Evolutionary conservation across 108 stramenopile genomes (phyloP), one percentile per base, ranked within the genome.

Genomic region (Skeletonema costatum): DNA sequence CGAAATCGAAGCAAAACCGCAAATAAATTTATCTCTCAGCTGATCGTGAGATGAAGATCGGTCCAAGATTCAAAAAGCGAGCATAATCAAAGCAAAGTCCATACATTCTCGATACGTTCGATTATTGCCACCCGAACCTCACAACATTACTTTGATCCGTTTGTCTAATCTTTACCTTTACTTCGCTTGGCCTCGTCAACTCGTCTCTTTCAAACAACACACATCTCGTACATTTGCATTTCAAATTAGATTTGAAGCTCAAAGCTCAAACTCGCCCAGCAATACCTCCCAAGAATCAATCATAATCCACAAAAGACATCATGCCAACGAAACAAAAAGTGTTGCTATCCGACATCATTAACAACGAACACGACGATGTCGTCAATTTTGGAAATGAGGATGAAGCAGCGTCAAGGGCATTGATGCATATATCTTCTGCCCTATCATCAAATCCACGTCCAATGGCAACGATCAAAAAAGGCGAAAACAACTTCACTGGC

Each of bases 281-380:
- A 39, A 2, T 11, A 41, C 39, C 39, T 41, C 39, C 39, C 39
- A 41, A 41, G 39, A 41, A 41, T 41, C 11, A 41, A 11, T 41
- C 33, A 5, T 25, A 36, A 36, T 41, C 39, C 4, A 50, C n/a
- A 2, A 46, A 46, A 3, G 17, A 50, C 21, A 56, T 10, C 53
- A 56, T 56, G 53, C 53, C 53, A 56, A 25, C 53, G 21, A 56
- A 56, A 56, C 53, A 56, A 25, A 56, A 25, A 25, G 53, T 56
- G 25, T 56, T 56, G 53, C 53, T 56, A 56, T 25, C 21, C 21
- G 25, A 56, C 53, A 2, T 56, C 1, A 25, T 9, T 4, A 56
- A 56, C 19, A 51, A 19, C 50, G 17, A 51, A 6, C 5, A 51
- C 7, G 50, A 14, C 3, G 7, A 17, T 25, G 53, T 10, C 9